Conservation (phyloP, 805 yeast species). For the Diddensiella santjacobensis region DNA sequence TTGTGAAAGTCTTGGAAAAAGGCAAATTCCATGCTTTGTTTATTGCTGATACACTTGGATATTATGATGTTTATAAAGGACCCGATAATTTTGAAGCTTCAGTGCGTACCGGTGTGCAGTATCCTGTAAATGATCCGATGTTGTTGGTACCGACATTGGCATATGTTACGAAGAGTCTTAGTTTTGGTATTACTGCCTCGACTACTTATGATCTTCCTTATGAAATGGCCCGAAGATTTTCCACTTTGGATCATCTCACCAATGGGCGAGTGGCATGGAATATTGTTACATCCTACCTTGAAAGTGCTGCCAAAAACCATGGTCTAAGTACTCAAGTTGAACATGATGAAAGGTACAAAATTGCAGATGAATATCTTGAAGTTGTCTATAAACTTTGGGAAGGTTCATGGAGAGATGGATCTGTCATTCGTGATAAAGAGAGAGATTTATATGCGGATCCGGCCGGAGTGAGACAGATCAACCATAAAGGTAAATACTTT, state of each 20-base stretch:
- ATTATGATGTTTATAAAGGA: too few relatives aligned
- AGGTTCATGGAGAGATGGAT: slow-evolving; percentile 45
- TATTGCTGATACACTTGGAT: too few relatives aligned
- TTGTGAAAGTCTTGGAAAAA: too few relatives aligned
- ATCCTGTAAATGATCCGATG: too few relatives aligned
- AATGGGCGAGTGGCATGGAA: slow-evolving; percentile 48
- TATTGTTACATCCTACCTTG: slow-evolving; percentile 43
- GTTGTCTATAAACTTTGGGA: slow-evolving; percentile 40
- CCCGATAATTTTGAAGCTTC: too few relatives aligned
- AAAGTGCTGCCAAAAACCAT: slow-evolving; percentile 41
- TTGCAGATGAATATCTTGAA: slow-evolving; percentile 41
- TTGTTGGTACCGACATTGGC: too few relatives aligned
- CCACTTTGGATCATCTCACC: slow-evolving; percentile 43
- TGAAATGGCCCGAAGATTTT: slow-evolving; percentile 41
- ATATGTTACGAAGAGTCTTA: slow-evolving; percentile 37
- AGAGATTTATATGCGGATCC: slow-evolving; percentile 30
- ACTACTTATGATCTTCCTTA: slow-evolving; percentile 44
- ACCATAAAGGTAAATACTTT: slow-evolving; percentile 41
- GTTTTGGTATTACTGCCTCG: slow-evolving; percentile 42
- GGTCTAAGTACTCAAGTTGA: slow-evolving; percentile 38
- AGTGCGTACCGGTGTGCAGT: too few relatives aligned
- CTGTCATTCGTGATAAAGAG: slow-evolving; percentile 32
- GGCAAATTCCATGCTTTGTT: too few relatives aligned
- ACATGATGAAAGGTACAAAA: slow-evolving; percentile 41
- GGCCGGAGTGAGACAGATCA: slow-evolving; percentile 39